Conservation (phyloP, 2,329 filamentous ascomycete species). For the Coccinonectria pachysandricola region DNA sequence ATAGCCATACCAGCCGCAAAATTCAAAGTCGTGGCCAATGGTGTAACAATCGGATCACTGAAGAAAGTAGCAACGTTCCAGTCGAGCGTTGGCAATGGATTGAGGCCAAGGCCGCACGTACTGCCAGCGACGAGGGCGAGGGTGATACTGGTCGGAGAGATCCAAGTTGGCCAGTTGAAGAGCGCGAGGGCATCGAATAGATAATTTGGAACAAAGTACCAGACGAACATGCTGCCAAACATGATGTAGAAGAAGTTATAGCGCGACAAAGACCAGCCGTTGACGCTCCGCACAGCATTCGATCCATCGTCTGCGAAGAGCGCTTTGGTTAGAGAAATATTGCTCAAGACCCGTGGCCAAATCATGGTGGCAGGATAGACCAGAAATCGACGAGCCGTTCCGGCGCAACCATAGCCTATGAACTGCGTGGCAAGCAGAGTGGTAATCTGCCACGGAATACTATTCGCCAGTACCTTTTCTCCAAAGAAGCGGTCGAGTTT, state of each 20-base stretch:
- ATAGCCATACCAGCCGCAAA: conserved; percentile 29
- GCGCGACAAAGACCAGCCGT: conserved; percentile 15
- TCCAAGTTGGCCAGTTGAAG: conserved; percentile 44
- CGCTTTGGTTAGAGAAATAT: conserved; percentile 30
- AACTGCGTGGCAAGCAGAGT: conserved; percentile 38
- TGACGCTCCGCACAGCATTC: conserved; percentile 10
- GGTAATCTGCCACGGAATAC: conserved; percentile 35
- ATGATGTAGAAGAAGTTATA: conserved; percentile 33
- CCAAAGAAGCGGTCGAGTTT: conserved; percentile 35
- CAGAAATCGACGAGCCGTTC: conserved; percentile 34
- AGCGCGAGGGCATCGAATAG: conserved; percentile 34
- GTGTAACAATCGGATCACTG: conserved; percentile 21
- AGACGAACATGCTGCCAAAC: conserved; percentile 37
- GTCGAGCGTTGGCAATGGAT: conserved; percentile 29
- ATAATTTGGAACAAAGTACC: conserved; percentile 41
- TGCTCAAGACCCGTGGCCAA: conserved; percentile 39
- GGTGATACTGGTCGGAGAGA: conserved; percentile 29
- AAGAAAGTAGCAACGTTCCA: conserved; percentile 26
- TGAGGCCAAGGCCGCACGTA: conserved; percentile 27
- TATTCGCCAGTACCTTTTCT: conserved; percentile 22
- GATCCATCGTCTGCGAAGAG: conserved; percentile 8
- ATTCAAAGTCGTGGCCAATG: conserved; percentile 21
- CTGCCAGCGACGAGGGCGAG: conserved; percentile 25
- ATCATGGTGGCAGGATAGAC: conserved; percentile 39
- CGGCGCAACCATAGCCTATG: conserved; percentile 42